These are phyloP conservation scores for Mycosarcoma mackinlayi DNA, from an alignment of 1,284 basidiomycete species.

Conservation along the genomic window DNA sequence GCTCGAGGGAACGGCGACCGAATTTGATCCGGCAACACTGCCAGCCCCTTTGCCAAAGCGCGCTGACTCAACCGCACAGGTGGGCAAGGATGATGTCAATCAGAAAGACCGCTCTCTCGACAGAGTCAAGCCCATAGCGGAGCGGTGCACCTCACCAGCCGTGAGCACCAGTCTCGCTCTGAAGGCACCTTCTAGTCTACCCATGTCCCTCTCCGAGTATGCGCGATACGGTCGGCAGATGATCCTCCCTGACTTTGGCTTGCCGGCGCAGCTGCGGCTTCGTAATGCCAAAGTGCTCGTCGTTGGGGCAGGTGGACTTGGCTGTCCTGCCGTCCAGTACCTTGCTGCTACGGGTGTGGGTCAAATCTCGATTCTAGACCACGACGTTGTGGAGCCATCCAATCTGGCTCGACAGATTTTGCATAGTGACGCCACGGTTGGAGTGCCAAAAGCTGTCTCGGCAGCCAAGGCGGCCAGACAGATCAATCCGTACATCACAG, in stretches of 20 bases:
- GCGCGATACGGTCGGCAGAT: slow-evolving; percentile 94
- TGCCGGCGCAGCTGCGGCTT: slow-evolving; percentile 81
- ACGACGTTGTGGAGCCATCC: slow-evolving; percentile 88
- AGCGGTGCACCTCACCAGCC: background rate
- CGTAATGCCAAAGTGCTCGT: slow-evolving; percentile 82
- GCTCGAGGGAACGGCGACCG: slow-evolving; percentile 44
- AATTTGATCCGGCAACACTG: slow-evolving; percentile 52
- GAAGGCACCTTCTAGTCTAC: slow-evolving; percentile 6
- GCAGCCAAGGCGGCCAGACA: slow-evolving; percentile 72
- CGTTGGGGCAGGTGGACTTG: slow-evolving; percentile 93
- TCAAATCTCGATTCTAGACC: slow-evolving; percentile 86
- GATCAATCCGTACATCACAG: slow-evolving; percentile 60
- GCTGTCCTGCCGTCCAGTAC: slow-evolving; percentile 94
- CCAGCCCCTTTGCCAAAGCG: slow-evolving; percentile 8
- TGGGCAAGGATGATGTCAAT: background rate
- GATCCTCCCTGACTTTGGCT: slow-evolving; percentile 89
- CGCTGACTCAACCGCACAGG: background rate
- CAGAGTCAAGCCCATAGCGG: background rate
- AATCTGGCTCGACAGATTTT: slow-evolving; percentile 95
- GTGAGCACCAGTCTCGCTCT: background rate
- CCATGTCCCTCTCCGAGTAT: slow-evolving; percentile 76
- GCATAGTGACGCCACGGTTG: slow-evolving; percentile 83
- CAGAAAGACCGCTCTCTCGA: background rate
- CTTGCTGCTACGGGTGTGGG: slow-evolving; percentile 91
- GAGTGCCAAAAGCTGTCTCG: slow-evolving; percentile 83